Evolutionary conservation across 495 filamentous ascomycete genomes (phyloP).

Genomic region (Hypomontagnella monticulosa): DNA sequence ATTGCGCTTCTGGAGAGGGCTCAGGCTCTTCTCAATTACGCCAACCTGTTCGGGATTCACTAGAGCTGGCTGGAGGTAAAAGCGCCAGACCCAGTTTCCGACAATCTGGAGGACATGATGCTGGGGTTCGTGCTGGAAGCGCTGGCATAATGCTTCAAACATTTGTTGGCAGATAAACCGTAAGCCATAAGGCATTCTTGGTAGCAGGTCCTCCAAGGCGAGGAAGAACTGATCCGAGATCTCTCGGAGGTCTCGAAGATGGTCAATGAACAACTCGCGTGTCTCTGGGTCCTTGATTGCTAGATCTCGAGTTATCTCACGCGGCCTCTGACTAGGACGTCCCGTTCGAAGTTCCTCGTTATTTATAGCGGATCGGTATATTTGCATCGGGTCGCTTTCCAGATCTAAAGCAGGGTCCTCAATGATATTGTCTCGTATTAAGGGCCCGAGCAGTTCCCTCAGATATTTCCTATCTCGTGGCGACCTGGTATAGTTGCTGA

Average conservation of each 20-base stretch:
- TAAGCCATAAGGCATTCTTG: conserved; percentile 91
- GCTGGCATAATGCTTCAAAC: conserved; percentile 76
- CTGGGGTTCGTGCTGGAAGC: conserved; percentile 82
- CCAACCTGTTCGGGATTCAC: conserved; percentile 88
- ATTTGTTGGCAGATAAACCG: conserved; percentile 89
- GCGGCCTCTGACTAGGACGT: conserved; percentile 76
- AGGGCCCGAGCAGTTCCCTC: conserved; percentile 79
- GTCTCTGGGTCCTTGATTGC: conserved; percentile 95
- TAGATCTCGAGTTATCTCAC: conserved; percentile 86
- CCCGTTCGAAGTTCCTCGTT: conserved; percentile 96
- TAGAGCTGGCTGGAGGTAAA: conserved; percentile 90
- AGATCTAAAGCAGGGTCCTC: conserved; percentile 91
- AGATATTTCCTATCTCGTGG: conserved; percentile 93
- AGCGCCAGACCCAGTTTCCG: conserved; percentile 90
- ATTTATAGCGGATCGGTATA: conserved; percentile 92
- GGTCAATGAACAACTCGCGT: conserved; percentile 87
- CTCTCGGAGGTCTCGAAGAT: conserved; percentile 91
- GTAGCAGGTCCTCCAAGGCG: conserved; percentile 80
- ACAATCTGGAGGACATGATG: conserved; percentile 83
- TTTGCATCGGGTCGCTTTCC: conserved; percentile 97
- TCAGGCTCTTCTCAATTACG: conserved; percentile 84
- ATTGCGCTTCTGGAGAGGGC: conserved; percentile 92
- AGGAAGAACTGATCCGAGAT: conserved; percentile 89
- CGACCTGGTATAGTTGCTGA: conserved; percentile 88
- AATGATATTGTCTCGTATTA: conserved; percentile 88